Percentiles rank a stretch among this genome's conserved stretches.
These are phyloP conservation scores for Phyllosticta paracitricarpa DNA, from an alignment of 2,329 filamentous ascomycete genomes.

Conservation along the genomic window DNA sequence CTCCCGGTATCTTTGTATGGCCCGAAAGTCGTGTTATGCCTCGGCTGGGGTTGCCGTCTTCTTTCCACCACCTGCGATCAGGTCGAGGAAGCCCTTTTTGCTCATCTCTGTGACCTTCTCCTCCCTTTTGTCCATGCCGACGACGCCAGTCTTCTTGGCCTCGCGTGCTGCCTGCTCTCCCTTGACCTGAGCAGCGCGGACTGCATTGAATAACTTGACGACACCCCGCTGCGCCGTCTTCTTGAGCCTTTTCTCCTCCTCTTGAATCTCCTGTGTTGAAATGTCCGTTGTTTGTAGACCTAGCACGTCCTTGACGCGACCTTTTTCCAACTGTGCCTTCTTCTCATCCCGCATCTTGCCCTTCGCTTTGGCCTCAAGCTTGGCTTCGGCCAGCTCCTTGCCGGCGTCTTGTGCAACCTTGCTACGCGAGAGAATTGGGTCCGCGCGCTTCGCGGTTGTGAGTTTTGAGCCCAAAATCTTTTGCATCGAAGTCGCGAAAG, in stretches of 20 bases:
- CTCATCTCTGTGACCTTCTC: slow-evolving; percentile 93
- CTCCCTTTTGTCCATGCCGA: slow-evolving; percentile 70
- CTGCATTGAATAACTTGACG: slow-evolving; percentile 91
- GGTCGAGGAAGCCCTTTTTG: slow-evolving; percentile 88
- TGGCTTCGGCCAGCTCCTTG: slow-evolving; percentile 61
- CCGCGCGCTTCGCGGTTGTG: slow-evolving; percentile 66
- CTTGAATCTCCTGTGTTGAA: slow-evolving; percentile 45
- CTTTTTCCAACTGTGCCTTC: slow-evolving; percentile 70
- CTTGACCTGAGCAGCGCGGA: slow-evolving; percentile 84
- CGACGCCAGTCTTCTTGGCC: slow-evolving; percentile 59
- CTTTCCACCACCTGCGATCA: slow-evolving; percentile 58
- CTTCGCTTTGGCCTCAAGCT: slow-evolving; percentile 72
- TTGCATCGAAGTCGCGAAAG: slow-evolving; percentile 85
- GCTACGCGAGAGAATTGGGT: slow-evolving; percentile 85
- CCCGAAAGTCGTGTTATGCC: background rate
- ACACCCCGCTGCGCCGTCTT: slow-evolving; percentile 91
- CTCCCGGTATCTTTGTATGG: background rate
- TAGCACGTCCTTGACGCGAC: slow-evolving; percentile 78
- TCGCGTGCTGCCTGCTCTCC: slow-evolving; percentile 66
- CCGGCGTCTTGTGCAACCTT: slow-evolving; percentile 62
- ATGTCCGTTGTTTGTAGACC: slow-evolving; percentile 44
- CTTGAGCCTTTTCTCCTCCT: slow-evolving; percentile 67
- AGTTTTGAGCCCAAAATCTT: slow-evolving; percentile 90
- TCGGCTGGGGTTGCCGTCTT: slow-evolving; percentile 16
- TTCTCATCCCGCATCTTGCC: slow-evolving; percentile 73